Percentiles rank a stretch among this genome's conserved stretches.
phyloP scores from a whole-genome alignment of 164 flowering plant species.

The Protea cynaroides region DNA sequence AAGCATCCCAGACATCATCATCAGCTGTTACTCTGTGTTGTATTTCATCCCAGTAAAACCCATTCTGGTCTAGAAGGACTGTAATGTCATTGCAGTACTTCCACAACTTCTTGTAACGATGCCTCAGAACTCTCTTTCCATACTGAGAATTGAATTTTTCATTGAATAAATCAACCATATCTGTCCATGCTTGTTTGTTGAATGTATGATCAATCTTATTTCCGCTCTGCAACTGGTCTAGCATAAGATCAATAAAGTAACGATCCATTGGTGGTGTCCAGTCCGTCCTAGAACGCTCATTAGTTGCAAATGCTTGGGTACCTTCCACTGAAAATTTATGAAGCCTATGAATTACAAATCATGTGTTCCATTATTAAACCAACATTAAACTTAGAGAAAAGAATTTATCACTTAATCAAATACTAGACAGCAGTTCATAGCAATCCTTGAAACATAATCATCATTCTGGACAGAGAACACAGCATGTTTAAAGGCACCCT shows the following conservation, averaged over 20 bases:
- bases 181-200: slow-evolving; percentile 1
- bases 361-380: too few relatives aligned
- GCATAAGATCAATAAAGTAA: not conserved
- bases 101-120: not conserved
- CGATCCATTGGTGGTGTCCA: not conserved
- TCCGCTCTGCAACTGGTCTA: not conserved
- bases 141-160: not conserved
- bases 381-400: too few relatives aligned
- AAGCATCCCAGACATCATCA: not conserved
- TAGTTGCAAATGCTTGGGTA: not conserved
- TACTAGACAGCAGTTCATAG: too few relatives aligned
- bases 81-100: not conserved
- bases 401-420: too few relatives aligned
- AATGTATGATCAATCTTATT: not conserved
- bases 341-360: too few relatives aligned
- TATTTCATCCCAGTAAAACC: not conserved
- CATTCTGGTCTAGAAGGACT: not conserved
- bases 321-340: not conserved
- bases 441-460: too few relatives aligned
- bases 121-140: not conserved
- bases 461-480: too few relatives aligned
- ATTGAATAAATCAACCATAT: not conserved
- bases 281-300: not conserved
- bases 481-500: too few relatives aligned
- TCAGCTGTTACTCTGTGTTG: not conserved